These are phyloP conservation scores for Coniochaeta sp. DNA, from an alignment of 2,329 filamentous ascomycete genomes.

Conservation along the genomic window DNA sequence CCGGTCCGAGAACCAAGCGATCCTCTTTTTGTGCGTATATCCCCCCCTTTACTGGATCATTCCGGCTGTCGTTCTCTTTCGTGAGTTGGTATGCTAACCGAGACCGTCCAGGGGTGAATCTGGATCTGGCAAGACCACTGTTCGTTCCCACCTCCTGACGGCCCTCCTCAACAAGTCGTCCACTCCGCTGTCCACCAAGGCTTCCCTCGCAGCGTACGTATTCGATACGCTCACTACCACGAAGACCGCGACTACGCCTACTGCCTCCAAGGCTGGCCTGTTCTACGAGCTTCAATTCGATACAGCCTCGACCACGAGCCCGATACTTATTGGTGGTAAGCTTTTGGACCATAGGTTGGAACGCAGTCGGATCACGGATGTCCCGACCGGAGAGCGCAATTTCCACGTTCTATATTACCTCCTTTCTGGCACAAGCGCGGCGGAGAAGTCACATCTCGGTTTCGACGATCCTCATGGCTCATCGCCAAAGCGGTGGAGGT, in stretches of 20 bases:
- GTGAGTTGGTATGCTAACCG: neutral
- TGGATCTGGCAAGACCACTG: conserved; percentile 90
- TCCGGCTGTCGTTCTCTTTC: neutral
- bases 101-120: conserved; percentile 71
- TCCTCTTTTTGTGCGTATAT: conserved; percentile 77
- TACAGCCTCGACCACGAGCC: conserved; percentile 74
- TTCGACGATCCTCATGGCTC: conserved; percentile 41
- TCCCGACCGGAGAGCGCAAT: conserved; percentile 92
- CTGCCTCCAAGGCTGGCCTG: conserved; percentile 89
- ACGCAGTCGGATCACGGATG: conserved; percentile 80
- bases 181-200: conserved; percentile 85
- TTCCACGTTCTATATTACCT: conserved; percentile 97
- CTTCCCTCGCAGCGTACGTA: conserved; percentile 88
- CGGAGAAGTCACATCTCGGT: conserved; percentile 80
- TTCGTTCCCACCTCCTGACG: conserved; percentile 81
- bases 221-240: conserved; percentile 96
- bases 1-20: conserved; percentile 85
- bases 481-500: conserved; percentile 81
- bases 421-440: conserved; percentile 80
- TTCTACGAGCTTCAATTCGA: conserved; percentile 98
- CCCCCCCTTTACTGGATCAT: neutral
- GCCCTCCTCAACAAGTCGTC: conserved; percentile 83
- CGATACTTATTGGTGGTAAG: conserved; percentile 88
- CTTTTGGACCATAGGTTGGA: conserved; percentile 90
- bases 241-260: conserved; percentile 91